Base-by-base conservation (phyloP, 2,329 filamentous ascomycete genomes). In the Phialophora expanda region DNA sequence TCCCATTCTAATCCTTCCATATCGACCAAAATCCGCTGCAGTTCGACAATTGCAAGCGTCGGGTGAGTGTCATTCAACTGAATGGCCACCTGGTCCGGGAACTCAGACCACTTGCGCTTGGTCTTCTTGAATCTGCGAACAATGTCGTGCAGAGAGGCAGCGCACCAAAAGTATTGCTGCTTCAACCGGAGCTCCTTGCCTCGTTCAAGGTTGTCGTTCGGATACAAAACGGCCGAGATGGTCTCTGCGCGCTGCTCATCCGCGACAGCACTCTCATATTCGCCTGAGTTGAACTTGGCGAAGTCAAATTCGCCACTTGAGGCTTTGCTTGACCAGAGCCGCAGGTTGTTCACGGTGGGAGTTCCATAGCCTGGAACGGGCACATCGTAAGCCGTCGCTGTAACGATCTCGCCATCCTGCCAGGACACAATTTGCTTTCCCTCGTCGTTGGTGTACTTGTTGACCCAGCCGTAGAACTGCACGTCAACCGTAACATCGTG, bases 161-260 rank as follows among this genome's bases (percentile, higher is more conserved):
- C 93, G 75, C 97, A 96, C 95, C 95, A 99, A 82, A 99, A 99
- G 85, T 99, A 99, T 79, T 99, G 95, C 79, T 99, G 95, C 86
- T 99, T 99, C 78, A 99, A 81, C 61, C 95, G 92, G 69, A 99
- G 87, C 83, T 99, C 95, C 80, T 99, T 99, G 69, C 95, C 95
- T 71, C 93, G 87, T 71, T 98, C 94, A 53, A 99, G 86, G 79
- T 97, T 98, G 80, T 98, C 94, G 75, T 99, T 99, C 66, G 95
- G 95, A 76, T 99, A 99, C 53, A 99, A 82, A 14, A 99, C 95
- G 34, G 94, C 94, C 60, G 93, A 97, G 81, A 99, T 99, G 62
- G 94, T 98, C 83, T 99, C 95, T n/a, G 95, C 95, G 65, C 92
- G 90, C 83, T 99, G 95, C 80, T 98, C 93, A 73, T 99, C 95